phyloP scores from a whole-genome alignment of 768 basidiomycete species.

The Austroboletus festivus region DNA sequence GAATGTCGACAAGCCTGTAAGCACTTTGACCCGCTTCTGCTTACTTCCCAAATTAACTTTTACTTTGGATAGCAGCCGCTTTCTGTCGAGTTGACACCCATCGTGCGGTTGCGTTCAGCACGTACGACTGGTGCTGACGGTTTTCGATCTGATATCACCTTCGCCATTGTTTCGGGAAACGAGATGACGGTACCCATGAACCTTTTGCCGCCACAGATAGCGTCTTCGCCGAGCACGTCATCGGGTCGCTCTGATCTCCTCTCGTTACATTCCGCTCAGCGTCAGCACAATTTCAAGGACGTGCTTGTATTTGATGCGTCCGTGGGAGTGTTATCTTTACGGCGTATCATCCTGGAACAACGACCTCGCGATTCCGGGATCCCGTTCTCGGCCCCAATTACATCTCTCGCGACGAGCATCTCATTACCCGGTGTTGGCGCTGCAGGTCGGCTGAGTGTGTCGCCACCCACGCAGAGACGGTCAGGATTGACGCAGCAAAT shows the following conservation, averaged over 20 bases:
- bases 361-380: constrained; percentile 23
- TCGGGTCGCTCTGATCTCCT: constrained; percentile 29
- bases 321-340: constrained; percentile 53
- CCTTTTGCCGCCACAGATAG: constrained; percentile 33
- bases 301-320: constrained; percentile 64
- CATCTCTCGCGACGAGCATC: constrained; percentile 50
- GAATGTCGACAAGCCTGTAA: constrained; percentile 49
- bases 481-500: constrained; percentile 37
- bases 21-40: constrained; percentile 9
- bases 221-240: constrained; percentile 28
- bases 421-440: constrained; percentile 57
- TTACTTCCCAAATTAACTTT: background rate
- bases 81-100: constrained; percentile 51
- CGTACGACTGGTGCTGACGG: constrained; percentile 28
- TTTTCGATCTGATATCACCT: constrained; percentile 44
- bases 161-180: constrained; percentile 46
- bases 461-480: constrained; percentile 23
- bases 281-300: constrained; percentile 56
- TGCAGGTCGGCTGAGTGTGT: constrained; percentile 35
- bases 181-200: constrained; percentile 37
- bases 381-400: constrained; percentile 24
- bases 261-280: constrained; percentile 28
- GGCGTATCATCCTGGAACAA: constrained; percentile 49
- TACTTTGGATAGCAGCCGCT: constrained; percentile 41
- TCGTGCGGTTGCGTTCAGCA: constrained; percentile 50